A percentile compares a stretch with the other conserved stretches of the same genome.
These are phyloP conservation scores for Trametes sp. DNA, from an alignment of 1,284 basidiomycete genomes.

Conservation along the genomic window DNA sequence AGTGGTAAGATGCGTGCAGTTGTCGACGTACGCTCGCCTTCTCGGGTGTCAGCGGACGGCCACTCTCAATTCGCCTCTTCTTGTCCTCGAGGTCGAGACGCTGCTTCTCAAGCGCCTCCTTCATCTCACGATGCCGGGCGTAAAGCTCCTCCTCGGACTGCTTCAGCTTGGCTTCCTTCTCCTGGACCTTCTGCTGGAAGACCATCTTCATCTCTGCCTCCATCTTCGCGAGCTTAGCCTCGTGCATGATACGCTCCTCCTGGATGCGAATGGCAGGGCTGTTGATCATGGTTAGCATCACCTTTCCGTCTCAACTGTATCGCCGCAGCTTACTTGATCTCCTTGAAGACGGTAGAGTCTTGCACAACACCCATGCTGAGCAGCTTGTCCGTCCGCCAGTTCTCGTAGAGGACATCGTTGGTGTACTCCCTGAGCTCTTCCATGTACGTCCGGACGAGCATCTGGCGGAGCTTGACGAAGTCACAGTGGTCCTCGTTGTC, in stretches of 20 bases:
- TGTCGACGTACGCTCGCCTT: slow-evolving; percentile 72
- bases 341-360: slow-evolving; percentile 96
- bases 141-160: slow-evolving; percentile 98
- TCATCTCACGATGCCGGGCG: slow-evolving; percentile 98
- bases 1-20: not conserved
- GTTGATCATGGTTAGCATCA: slow-evolving; percentile 27
- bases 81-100: slow-evolving; percentile 95
- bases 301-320: slow-evolving; percentile 12
- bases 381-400: slow-evolving; percentile 95
- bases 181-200: slow-evolving; percentile 99
- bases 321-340: slow-evolving; percentile 84
- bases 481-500: slow-evolving; percentile 99
- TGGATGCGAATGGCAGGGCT: slow-evolving; percentile 95
- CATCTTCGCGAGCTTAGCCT: slow-evolving; percentile 98
- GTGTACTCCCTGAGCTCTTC: slow-evolving; percentile 97
- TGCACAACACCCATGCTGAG: slow-evolving; percentile 96
- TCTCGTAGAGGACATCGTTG: slow-evolving; percentile 93
- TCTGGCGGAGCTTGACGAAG: slow-evolving; percentile 97
- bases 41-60: slow-evolving; percentile 94
- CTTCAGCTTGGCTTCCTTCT: slow-evolving; percentile 98
- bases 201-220: slow-evolving; percentile 99
- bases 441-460: slow-evolving; percentile 98
- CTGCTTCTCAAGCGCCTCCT: slow-evolving; percentile 98
- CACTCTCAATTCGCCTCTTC: slow-evolving; percentile 96
- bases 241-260: slow-evolving; percentile 92